phyloP scores from a whole-genome alignment of 345 rosid genomes.

The Linum tenue region DNA sequence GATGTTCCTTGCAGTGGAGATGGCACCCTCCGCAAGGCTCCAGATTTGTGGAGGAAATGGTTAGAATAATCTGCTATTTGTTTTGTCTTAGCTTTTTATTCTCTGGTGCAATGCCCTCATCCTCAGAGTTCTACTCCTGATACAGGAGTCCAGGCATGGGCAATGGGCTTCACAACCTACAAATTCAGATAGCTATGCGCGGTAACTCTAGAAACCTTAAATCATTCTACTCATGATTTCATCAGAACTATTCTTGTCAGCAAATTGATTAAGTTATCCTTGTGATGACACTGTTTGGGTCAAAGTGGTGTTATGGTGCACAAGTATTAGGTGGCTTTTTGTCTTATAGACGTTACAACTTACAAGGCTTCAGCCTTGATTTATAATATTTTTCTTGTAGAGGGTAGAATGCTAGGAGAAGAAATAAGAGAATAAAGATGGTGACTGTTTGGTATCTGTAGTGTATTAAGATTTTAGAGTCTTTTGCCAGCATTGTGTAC shows the following conservation, averaged over 20 bases:
- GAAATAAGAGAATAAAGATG: too few relatives aligned
- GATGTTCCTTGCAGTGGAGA: slow-evolving; percentile 99
- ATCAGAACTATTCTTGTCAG: too few relatives aligned
- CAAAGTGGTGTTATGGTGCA: neutral
- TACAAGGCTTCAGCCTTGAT: neutral
- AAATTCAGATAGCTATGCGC: slow-evolving; percentile 84
- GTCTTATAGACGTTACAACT: neutral
- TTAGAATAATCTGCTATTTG: slow-evolving; percentile 11
- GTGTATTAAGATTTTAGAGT: too few relatives aligned
- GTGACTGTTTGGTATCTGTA: too few relatives aligned
- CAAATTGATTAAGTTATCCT: neutral
- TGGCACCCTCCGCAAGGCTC: slow-evolving; percentile 97
- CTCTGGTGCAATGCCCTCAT: neutral
- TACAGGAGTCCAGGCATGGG: slow-evolving; percentile 81
- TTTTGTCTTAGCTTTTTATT: slow-evolving; percentile 1
- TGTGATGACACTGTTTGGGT: neutral
- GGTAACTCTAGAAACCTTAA: slow-evolving; percentile 32
- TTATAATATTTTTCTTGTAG: neutral
- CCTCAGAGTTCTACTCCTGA: neutral
- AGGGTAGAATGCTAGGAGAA: neutral
- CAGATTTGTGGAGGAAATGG: slow-evolving; percentile 98
- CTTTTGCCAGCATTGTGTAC: too few relatives aligned
- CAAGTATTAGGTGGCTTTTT: neutral
- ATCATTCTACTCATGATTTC: neutral
- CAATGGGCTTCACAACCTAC: slow-evolving; percentile 81